phyloP scores from a whole-genome alignment of 1,284 basidiomycete species.

The Trichosporon sp. region DNA sequence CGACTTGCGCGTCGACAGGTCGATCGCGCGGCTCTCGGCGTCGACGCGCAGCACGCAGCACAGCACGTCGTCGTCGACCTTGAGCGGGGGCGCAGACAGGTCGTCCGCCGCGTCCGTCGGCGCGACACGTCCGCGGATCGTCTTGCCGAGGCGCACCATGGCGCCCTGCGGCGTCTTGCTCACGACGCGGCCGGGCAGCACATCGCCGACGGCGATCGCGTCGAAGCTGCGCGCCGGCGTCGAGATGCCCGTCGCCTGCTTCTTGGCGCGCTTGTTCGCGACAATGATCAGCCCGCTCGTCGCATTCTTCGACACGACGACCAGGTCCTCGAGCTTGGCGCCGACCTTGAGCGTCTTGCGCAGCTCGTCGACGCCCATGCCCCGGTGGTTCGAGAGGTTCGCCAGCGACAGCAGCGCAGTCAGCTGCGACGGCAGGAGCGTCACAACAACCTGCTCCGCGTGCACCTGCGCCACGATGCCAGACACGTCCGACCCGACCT shows the following conservation, averaged over 20 bases:
- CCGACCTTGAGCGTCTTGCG: slow-evolving; percentile 64
- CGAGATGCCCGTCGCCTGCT: slow-evolving; percentile 53
- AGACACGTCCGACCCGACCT: slow-evolving; percentile 68
- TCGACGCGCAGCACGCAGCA: slow-evolving; percentile 68
- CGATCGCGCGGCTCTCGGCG: slow-evolving; percentile 61
- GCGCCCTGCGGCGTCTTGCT: slow-evolving; percentile 63
- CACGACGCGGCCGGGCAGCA: slow-evolving; percentile 71
- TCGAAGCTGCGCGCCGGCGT: slow-evolving; percentile 59
- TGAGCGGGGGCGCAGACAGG: slow-evolving; percentile 55
- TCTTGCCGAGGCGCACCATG: slow-evolving; percentile 66
- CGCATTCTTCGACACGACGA: slow-evolving; percentile 83
- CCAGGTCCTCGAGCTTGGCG: slow-evolving; percentile 69
- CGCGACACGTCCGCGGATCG: slow-evolving; percentile 69
- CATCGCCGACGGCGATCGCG: slow-evolving; percentile 63
- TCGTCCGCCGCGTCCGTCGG: slow-evolving; percentile 78
- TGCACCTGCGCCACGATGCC: slow-evolving; percentile 73
- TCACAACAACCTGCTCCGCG: slow-evolving; percentile 73
- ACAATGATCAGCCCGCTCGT: slow-evolving; percentile 86
- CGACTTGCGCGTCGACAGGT: slow-evolving; percentile 73
- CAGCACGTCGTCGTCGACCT: slow-evolving; percentile 63
- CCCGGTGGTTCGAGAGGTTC: slow-evolving; percentile 78
- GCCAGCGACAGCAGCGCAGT: slow-evolving; percentile 79
- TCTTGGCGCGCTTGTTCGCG: slow-evolving; percentile 54
- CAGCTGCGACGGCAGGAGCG: slow-evolving; percentile 65
- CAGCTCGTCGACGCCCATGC: slow-evolving; percentile 65